Evolutionary conservation across 176 grass and related monocot species (phyloP).

Genomic region (Aegilops speltoides): DNA sequence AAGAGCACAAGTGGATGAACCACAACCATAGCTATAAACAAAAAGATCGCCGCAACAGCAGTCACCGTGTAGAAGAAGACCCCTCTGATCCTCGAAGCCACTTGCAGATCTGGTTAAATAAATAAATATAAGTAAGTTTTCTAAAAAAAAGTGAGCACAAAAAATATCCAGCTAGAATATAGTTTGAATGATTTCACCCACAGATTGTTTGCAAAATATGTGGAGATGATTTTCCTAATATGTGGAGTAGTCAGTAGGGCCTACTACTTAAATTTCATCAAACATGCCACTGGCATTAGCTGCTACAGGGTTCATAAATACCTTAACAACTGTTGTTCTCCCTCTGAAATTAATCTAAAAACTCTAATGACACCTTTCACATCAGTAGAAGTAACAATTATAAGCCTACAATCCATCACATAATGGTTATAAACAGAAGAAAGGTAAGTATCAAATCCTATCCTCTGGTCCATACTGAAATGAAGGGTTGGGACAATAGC

Average conservation of each 20-base stretch:
- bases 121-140: conserved; percentile 23
- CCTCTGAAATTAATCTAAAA: background rate
- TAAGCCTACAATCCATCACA: background rate
- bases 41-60: conserved; percentile 56
- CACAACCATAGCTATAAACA: conserved; percentile 69
- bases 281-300: background rate
- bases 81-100: conserved; percentile 68
- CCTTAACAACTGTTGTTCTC: background rate
- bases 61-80: conserved; percentile 79
- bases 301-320: background rate
- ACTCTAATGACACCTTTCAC: background rate
- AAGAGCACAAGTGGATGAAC: conserved; percentile 75
- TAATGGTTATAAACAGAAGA: background rate
- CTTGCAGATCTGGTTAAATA: conserved; percentile 57
- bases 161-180: background rate
- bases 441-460: background rate
- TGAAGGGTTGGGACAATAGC: background rate
- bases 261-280: background rate
- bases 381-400: background rate
- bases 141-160: background rate
- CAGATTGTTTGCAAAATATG: background rate
- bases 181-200: background rate
- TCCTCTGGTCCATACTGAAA: background rate
- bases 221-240: background rate
- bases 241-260: background rate